phyloP scores from a whole-genome alignment of 2,329 filamentous ascomycete species.

The Microascus cirrosus region DNA sequence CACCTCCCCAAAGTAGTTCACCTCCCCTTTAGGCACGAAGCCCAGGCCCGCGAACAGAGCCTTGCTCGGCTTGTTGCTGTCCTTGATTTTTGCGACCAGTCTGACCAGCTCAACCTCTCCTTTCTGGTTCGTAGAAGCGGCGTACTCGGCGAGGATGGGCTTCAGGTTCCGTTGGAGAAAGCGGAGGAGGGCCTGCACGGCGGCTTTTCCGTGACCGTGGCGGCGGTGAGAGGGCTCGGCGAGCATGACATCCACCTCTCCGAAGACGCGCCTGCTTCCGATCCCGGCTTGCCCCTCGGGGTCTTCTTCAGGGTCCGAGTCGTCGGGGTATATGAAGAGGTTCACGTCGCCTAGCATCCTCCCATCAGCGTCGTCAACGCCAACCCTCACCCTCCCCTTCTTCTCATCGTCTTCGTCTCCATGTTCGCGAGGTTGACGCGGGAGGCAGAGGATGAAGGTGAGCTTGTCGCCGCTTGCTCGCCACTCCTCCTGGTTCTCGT shows the following conservation, averaged over 20 bases:
- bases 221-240: constrained; percentile 47
- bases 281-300: background rate
- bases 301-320: constrained; percentile 8
- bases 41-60: constrained; percentile 39
- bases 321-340: constrained; percentile 58
- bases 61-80: constrained; percentile 39
- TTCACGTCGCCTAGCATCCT: constrained; percentile 68
- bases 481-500: constrained; percentile 86
- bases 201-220: constrained; percentile 52
- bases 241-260: constrained; percentile 84
- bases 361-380: constrained; percentile 38
- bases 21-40: constrained; percentile 36
- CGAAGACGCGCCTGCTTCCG: constrained; percentile 27
- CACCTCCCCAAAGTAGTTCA: constrained; percentile 52
- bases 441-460: constrained; percentile 75
- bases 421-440: constrained; percentile 13
- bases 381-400: constrained; percentile 13
- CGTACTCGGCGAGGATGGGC: constrained; percentile 39
- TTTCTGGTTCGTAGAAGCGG: constrained; percentile 9
- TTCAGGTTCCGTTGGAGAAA: constrained; percentile 50
- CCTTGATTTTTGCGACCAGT: constrained; percentile 49
- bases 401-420: background rate
- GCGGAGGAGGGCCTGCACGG: constrained; percentile 55
- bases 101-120: constrained; percentile 23
- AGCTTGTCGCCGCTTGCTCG: constrained; percentile 72